Evolutionary conservation across 1,139 yeast genomes (phyloP).

Genomic region (Debaryomyces sp.): DNA sequence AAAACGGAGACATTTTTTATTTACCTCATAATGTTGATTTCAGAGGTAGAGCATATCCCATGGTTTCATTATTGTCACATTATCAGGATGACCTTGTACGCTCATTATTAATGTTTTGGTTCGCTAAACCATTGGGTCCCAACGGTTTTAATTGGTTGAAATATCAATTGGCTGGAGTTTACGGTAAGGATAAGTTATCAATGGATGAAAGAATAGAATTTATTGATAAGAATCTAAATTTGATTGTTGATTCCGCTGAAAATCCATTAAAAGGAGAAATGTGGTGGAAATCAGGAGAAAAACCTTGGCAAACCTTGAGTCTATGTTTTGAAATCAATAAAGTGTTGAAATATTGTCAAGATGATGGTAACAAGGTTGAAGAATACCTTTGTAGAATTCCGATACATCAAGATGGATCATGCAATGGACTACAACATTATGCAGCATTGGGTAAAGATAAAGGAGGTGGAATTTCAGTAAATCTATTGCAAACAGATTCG

Average conservation of each 20-base stretch:
- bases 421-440: slow-evolving; percentile 53
- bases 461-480: slow-evolving; percentile 43
- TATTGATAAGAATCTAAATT: slow-evolving; percentile 24
- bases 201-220: slow-evolving; percentile 29
- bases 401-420: slow-evolving; percentile 50
- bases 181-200: slow-evolving; percentile 32
- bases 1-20: slow-evolving; percentile 41
- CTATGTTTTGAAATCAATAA: slow-evolving; percentile 36
- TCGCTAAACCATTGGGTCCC: slow-evolving; percentile 36
- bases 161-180: slow-evolving; percentile 43
- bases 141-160: slow-evolving; percentile 43
- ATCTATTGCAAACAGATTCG: slow-evolving; percentile 26
- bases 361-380: slow-evolving; percentile 20
- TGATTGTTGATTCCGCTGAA: slow-evolving; percentile 31
- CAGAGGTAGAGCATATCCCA: slow-evolving; percentile 47
- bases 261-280: slow-evolving; percentile 25
- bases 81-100: slow-evolving; percentile 42
- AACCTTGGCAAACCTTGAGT: slow-evolving; percentile 45
- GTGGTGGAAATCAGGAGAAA: slow-evolving; percentile 46
- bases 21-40: slow-evolving; percentile 46
- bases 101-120: slow-evolving; percentile 42
- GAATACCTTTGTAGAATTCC: slow-evolving; percentile 38
- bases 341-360: slow-evolving; percentile 20
- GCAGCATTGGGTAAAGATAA: slow-evolving; percentile 45
- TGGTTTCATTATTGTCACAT: slow-evolving; percentile 38